Base-by-base conservation (phyloP, 2,329 filamentous ascomycete species). In the Daldinia sp. region DNA sequence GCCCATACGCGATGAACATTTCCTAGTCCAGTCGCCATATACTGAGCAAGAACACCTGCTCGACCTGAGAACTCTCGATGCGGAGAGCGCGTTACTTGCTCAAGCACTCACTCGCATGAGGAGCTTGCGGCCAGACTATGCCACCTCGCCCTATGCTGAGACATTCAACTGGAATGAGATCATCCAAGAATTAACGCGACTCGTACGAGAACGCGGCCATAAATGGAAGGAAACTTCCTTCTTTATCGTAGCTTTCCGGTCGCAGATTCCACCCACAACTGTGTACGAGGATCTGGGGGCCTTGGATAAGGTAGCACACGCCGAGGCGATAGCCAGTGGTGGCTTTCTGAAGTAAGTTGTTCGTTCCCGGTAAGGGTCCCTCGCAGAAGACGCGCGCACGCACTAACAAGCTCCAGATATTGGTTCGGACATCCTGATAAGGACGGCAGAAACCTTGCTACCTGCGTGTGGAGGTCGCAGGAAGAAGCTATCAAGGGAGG, bases 221-320 rank as follows among this genome's bases (percentile, higher is more conserved):
- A 68, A 64, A 1, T 95, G 92, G 89, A 86, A 83, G 60, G 82
- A 85, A 66, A 86, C 85, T 56, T 85, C 83, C 30, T 97, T 95
- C 82, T 97, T 95, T 80, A 89, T 96, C 63, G 93, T 97, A 44
- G 90, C 90, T 4, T 97, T 97, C 80, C 87, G 93, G 15, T 95
- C 92, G 5, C 87, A 85, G 71, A 88, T 97, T 63, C 89, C 89
- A 41, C 84, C 86, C 1, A 87, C 84, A 12, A 91, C 90, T 1
- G 88, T 93, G 69, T 88, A 89, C 66, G 87, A 87, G 10, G 85
- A 91, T 65, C 85, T 97, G 42, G 90, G 90, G 44, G 84, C 85
- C 28, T 85, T 97, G 35, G 94, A 97, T 80, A 90, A 90, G 76
- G 89, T 89, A 66, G 92, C 92, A 6, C 94, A 97, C 78, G 85